phyloP scores from a whole-genome alignment of 2,329 filamentous ascomycete genomes.

The Anthostomella pinea region DNA sequence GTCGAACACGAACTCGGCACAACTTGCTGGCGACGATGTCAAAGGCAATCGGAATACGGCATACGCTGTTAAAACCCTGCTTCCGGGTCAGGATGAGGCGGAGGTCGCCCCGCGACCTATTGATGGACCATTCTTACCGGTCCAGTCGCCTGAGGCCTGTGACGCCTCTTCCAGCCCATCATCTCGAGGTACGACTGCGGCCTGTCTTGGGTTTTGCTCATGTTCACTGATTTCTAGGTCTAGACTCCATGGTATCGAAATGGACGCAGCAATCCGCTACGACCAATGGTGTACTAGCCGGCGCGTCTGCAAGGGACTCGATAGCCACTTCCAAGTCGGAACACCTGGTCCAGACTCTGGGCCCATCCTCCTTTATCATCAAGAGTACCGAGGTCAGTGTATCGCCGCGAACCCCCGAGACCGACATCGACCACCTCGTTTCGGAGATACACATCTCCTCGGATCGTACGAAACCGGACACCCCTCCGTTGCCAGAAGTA shows the following conservation, averaged over 20 bases:
- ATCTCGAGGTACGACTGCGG: slow-evolving; percentile 32
- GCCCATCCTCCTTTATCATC: slow-evolving; percentile 41
- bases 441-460: slow-evolving; percentile 39
- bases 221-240: slow-evolving; percentile 13
- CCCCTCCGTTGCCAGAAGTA: slow-evolving; percentile 28
- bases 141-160: slow-evolving; percentile 18
- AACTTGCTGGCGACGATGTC: slow-evolving; percentile 6
- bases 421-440: slow-evolving; percentile 33
- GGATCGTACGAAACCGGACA: slow-evolving; percentile 25
- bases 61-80: slow-evolving; percentile 25
- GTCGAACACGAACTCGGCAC: slow-evolving; percentile 1
- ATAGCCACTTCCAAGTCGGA: slow-evolving; percentile 29
- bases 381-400: slow-evolving; percentile 38
- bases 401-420: slow-evolving; percentile 32
- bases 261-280: slow-evolving; percentile 38
- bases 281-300: slow-evolving; percentile 33
- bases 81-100: slow-evolving; percentile 20
- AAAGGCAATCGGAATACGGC: slow-evolving; percentile 20
- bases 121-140: slow-evolving; percentile 14
- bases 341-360: slow-evolving; percentile 38
- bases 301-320: slow-evolving; percentile 30
- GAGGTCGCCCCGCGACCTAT: slow-evolving; percentile 18
- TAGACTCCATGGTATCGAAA: slow-evolving; percentile 45
- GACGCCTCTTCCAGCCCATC: slow-evolving; percentile 29
- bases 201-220: not conserved